Base-by-base conservation (phyloP, 2,329 filamentous ascomycete species). In the Pestalotiopsis sp. region DNA sequence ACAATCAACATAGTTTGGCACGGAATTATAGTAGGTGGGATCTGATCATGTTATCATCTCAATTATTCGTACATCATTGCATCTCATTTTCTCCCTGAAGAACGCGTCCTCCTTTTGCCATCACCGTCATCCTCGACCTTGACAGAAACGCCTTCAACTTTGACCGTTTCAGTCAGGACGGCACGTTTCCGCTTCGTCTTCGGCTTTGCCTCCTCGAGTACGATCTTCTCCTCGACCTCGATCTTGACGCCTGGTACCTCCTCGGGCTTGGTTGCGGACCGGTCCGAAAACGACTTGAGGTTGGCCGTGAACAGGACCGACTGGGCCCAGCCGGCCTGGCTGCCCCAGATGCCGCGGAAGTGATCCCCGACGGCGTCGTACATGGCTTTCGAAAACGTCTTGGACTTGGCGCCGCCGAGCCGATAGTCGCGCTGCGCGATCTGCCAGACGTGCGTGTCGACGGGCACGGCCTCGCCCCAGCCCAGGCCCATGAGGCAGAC, bases 401-500 rank as follows among this genome's bases (percentile, higher is more conserved):
- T 95, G 70, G 81, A 92, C 86, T 93, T 95, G 9, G 89, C 90
- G 74, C 91, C 93, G 6, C 93, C 93, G 75, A 99, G 97, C 69
- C 91, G 94, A 82, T 99, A 99, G 79, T 99, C 96, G 66, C 96
- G 87, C 79, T 97, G 93, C 0, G 96, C 97, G 76, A 99, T 98
- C 83, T 98, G 95, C 95, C 95, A 98, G 13, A 99, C 94, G 81
- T 99, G 97, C 1, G 97, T 99, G 79, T 99, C 96, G 39, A 99
- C 93, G 0, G 96, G 96, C 1, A 99, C 95, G 2, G 95, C 91
- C 80, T 98, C 95, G 39, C 92, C 92, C 95, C 97, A 99, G 36
- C 95, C 95, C 14, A 99, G 82, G 0, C 97, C 97, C 92, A 99
- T 98, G 23, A 99, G 83, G 77, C 93, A 97, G 7, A 98, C 95